A percentile compares a stretch with the other conserved stretches of the same genome.
Conservation (phyloP, 2,329 filamentous ascomycete species). For the Fonsecaea pugnacius region DNA sequence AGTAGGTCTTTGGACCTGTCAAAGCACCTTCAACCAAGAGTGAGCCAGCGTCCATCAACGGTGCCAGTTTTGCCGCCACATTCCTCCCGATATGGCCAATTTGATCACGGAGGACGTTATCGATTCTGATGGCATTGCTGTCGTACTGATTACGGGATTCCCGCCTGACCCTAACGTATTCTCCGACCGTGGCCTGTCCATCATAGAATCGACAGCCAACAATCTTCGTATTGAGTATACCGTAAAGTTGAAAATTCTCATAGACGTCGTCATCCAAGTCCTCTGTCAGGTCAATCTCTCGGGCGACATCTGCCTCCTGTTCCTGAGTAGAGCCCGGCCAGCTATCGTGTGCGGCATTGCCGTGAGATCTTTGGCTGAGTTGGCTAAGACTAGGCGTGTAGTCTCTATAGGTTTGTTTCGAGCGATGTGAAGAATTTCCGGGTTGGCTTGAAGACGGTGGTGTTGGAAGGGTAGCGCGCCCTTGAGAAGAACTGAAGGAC, state of each 20-base stretch:
- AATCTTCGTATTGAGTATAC: slow-evolving; percentile 58
- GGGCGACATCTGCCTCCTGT: slow-evolving; percentile 36
- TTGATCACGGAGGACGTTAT: slow-evolving; percentile 74
- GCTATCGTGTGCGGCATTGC: slow-evolving; percentile 20
- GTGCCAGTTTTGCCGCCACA: slow-evolving; percentile 72
- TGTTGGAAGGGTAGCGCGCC: slow-evolving; percentile 26
- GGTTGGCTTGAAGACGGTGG: slow-evolving; percentile 32
- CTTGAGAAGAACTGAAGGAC: slow-evolving; percentile 21
- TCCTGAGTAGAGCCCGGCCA: slow-evolving; percentile 37
- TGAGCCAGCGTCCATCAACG: slow-evolving; percentile 57
- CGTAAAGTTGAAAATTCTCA: slow-evolving; percentile 46
- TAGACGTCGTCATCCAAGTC: slow-evolving; percentile 45
- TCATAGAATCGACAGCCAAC: slow-evolving; percentile 67
- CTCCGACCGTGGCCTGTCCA: slow-evolving; percentile 65
- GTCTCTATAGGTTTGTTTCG: slow-evolving; percentile 17
- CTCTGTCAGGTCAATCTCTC: slow-evolving; percentile 40
- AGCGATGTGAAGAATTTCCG: slow-evolving; percentile 4
- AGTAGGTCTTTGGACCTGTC: slow-evolving; percentile 67
- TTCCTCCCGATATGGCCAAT: slow-evolving; percentile 76
- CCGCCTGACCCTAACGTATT: slow-evolving; percentile 65
- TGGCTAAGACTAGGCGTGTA: slow-evolving; percentile 13
- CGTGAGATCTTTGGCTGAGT: slow-evolving; percentile 9
- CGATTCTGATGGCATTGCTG: slow-evolving; percentile 74
- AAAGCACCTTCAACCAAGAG: slow-evolving; percentile 72
- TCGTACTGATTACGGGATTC: slow-evolving; percentile 74